Conservation (phyloP, 108 stramenopile genomes). For the Cyclotella distinguenda region DNA sequence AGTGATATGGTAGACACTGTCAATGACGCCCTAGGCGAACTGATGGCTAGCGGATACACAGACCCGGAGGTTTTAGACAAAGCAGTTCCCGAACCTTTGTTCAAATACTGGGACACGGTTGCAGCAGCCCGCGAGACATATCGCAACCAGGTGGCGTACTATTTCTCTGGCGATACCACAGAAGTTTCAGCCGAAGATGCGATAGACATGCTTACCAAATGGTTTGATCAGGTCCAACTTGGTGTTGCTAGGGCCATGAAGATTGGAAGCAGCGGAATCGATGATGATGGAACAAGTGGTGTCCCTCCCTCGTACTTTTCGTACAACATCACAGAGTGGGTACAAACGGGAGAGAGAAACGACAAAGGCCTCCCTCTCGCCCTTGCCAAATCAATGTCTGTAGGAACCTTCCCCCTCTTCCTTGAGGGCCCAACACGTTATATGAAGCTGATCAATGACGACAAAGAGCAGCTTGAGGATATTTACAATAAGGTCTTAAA, state of each 20-base stretch:
- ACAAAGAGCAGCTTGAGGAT: slow-evolving; percentile 68
- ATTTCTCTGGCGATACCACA: slow-evolving; percentile 84
- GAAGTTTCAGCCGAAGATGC: slow-evolving; percentile 60
- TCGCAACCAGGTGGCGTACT: slow-evolving; percentile 72
- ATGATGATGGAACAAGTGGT: slow-evolving; percentile 86
- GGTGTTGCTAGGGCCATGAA: slow-evolving; percentile 82
- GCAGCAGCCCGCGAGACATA: slow-evolving; percentile 87
- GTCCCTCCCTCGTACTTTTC: slow-evolving; percentile 86
- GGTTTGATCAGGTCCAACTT: slow-evolving; percentile 72
- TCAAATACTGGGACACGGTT: slow-evolving; percentile 90
- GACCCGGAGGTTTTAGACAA: slow-evolving; percentile 66
- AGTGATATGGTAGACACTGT: slow-evolving; percentile 63
- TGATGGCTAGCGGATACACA: slow-evolving; percentile 65
- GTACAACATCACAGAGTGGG: slow-evolving; percentile 80
- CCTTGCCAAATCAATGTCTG: slow-evolving; percentile 78
- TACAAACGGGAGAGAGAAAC: slow-evolving; percentile 53
- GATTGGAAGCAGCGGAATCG: slow-evolving; percentile 77
- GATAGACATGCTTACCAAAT: slow-evolving; percentile 62
- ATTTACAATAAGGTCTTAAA: slow-evolving; percentile 79
- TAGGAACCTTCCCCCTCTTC: slow-evolving; percentile 89
- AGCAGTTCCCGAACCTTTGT: slow-evolving; percentile 77
- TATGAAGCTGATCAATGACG: slow-evolving; percentile 89
- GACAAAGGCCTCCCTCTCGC: slow-evolving; percentile 75
- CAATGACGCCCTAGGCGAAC: slow-evolving; percentile 70
- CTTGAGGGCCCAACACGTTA: slow-evolving; percentile 93